These are phyloP conservation scores for Amanita polypyramis DNA, from an alignment of 768 basidiomycete genomes.

Conservation along the genomic window DNA sequence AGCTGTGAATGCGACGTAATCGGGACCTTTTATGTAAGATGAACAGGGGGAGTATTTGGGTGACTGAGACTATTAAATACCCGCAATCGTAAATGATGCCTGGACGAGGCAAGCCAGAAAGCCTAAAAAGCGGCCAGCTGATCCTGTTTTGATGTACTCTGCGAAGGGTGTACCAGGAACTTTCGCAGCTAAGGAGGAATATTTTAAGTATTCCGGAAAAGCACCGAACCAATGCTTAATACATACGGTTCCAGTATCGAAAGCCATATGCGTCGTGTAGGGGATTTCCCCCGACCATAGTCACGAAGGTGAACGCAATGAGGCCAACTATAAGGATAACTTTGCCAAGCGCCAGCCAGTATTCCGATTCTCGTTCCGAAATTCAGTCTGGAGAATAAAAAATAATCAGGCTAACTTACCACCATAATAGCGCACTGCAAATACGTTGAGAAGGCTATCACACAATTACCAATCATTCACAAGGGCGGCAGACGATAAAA, in stretches of 20 bases:
- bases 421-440: conserved; percentile 40
- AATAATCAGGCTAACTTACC: conserved; percentile 16
- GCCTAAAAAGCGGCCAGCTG: conserved; percentile 48
- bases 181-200: conserved; percentile 23
- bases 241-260: conserved; percentile 39
- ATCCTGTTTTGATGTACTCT: conserved; percentile 43
- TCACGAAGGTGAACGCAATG: conserved; percentile 43
- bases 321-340: conserved; percentile 36
- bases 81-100: conserved; percentile 52
- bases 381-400: background rate
- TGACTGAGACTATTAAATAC: conserved; percentile 15
- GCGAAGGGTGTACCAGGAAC: conserved; percentile 43
- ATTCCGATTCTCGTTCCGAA: conserved; percentile 34
- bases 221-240: background rate
- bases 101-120: conserved; percentile 54
- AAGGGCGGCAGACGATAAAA: background rate
- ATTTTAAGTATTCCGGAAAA: background rate
- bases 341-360: conserved; percentile 45
- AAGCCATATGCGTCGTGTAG: conserved; percentile 43
- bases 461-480: background rate
- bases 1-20: conserved; percentile 49
- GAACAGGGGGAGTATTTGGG: background rate
- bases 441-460: conserved; percentile 32
- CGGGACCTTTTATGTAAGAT: conserved; percentile 25
- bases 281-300: conserved; percentile 54